Conservation (phyloP, 169 alveolate genomes). For the Plasmodium ovale region DNA sequence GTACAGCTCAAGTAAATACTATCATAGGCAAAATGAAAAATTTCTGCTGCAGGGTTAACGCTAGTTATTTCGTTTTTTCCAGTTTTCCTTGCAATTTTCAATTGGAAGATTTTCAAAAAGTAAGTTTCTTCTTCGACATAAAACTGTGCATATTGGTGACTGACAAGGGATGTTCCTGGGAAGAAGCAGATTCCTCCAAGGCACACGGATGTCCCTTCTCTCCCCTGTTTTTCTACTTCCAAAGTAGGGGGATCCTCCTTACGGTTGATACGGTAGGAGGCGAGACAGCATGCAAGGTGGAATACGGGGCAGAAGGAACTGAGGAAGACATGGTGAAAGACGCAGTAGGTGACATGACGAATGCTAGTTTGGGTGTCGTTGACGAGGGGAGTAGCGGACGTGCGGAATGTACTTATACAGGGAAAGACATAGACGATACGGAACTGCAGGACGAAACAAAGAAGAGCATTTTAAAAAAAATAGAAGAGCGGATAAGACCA, state of each 20-base stretch:
- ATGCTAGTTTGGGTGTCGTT: neutral
- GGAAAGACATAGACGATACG: neutral
- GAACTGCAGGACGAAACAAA: slow-evolving; percentile 34
- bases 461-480: slow-evolving; percentile 27
- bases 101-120: slow-evolving; percentile 42
- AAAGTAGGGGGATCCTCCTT: slow-evolving; percentile 3
- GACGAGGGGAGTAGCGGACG: neutral
- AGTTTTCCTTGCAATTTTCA: slow-evolving; percentile 41
- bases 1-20: neutral
- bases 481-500: slow-evolving; percentile 46
- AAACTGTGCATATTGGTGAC: slow-evolving; percentile 35
- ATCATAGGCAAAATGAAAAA: slow-evolving; percentile 44
- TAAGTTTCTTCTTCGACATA: slow-evolving; percentile 57
- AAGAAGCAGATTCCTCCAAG: neutral
- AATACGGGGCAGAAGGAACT: neutral
- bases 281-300: neutral
- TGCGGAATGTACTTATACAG: neutral
- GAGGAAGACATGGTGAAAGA: neutral
- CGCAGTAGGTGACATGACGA: neutral
- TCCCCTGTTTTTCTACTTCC: slow-evolving; percentile 9
- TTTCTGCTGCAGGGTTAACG: slow-evolving; percentile 12
- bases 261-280: neutral
- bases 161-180: neutral
- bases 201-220: neutral
- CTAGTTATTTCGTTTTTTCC: slow-evolving; percentile 48